Base-by-base conservation (phyloP, 805 yeast genomes). In the Ogataea pini region DNA sequence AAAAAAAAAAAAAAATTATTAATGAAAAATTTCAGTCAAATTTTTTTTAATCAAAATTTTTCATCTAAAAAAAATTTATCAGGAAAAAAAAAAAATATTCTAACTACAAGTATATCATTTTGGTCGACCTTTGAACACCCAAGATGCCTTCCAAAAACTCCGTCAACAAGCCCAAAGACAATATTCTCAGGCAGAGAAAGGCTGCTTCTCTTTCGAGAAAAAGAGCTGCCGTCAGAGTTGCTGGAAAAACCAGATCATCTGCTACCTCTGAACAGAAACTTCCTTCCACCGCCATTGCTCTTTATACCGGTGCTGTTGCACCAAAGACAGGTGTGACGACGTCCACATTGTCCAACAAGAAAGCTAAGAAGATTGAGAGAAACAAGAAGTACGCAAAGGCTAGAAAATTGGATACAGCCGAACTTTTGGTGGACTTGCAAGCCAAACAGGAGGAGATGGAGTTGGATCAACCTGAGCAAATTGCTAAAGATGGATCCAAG, bases 61-160 rank as follows among this genome's bases (percentile, higher is more conserved):
- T 44, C 44, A 16, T 14, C 3, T 14, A 9, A 33, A 41, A 41
- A 45, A 48, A 44, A 48, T 40, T 38, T 46, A 39, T 42, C 17
- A 27, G 19, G 38, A 41, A 38, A 20, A 25, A 36, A 20, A 36
- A 46, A 39, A 47, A 24, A 12, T n/a, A n/a, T n/a, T n/a, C n/a
- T 38, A 8, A n/a, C n/a, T 5, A 32, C 10, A 4, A 16, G 9
- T 4, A 19, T 12, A 36, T 39, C 22, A 20, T 19, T 29, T 20
- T 31, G 20, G 25, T 12, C 7, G 10, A 10, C 34, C 18, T 24
- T 3, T 4, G 13, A 24, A 14, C 27, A 17, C 19, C 17, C 42
- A 42, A 3, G 16, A 88, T 88, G 96, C 94, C 96, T 28, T 83
- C 90, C 14, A 85, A 78, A 69, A 89, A 87, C 73, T 80, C 89